These are phyloP conservation scores for Venturia asperata DNA, from an alignment of 2,329 filamentous ascomycete species.

Conservation along the genomic window DNA sequence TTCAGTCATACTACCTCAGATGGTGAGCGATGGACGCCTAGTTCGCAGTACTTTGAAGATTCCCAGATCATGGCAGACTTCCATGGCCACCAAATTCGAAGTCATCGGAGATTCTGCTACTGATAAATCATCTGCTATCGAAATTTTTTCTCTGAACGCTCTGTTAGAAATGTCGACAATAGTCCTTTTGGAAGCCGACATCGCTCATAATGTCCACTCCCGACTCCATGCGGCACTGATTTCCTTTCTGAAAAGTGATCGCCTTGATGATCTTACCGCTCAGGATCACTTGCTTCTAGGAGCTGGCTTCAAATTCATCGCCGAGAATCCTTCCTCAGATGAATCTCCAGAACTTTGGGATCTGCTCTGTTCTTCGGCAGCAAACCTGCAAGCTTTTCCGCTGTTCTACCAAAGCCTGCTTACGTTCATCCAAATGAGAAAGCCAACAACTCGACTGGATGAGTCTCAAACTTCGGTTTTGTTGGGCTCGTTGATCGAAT, in stretches of 20 bases:
- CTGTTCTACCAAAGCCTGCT: constrained; percentile 60
- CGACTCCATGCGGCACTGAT: constrained; percentile 25
- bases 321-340: constrained; percentile 51
- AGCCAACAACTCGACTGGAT: constrained; percentile 26
- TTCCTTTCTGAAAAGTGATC: constrained; percentile 21
- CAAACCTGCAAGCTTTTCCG: constrained; percentile 33
- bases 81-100: neutral
- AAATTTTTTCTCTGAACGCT: constrained; percentile 6
- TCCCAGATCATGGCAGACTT: constrained; percentile 10
- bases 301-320: constrained; percentile 66
- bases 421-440: constrained; percentile 28
- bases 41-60: constrained; percentile 9
- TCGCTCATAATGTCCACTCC: neutral
- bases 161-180: constrained; percentile 6
- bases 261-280: constrained; percentile 17
- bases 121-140: neutral
- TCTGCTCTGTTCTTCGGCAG: constrained; percentile 47
- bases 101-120: neutral
- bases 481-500: constrained; percentile 58
- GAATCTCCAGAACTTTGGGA: constrained; percentile 55
- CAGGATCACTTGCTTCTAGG: constrained; percentile 58
- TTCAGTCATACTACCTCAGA: neutral
- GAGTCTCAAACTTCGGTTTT: constrained; percentile 55
- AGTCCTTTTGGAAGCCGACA: neutral
- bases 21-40: constrained; percentile 4